A percentile compares a stretch with the other conserved stretches of the same genome.
These are phyloP conservation scores for Colletotrichum tamarilloi DNA, from an alignment of 2,329 filamentous ascomycete genomes.

Conservation along the genomic window DNA sequence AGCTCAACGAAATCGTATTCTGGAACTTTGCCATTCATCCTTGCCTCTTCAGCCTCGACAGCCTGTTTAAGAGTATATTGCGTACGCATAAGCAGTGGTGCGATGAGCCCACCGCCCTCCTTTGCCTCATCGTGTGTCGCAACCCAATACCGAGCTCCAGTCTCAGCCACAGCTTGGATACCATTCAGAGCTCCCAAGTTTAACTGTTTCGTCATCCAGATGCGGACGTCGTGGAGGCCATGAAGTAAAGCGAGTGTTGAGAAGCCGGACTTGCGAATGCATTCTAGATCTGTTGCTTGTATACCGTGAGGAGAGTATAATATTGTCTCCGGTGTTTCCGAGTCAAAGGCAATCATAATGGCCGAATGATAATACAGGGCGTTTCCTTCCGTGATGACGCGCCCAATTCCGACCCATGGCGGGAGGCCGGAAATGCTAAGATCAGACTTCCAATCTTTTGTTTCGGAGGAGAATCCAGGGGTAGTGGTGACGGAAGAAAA, in stretches of 20 bases:
- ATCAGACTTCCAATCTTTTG: conserved; percentile 39
- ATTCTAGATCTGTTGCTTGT: conserved; percentile 50
- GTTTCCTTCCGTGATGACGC: conserved; percentile 64
- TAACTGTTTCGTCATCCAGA: conserved; percentile 62
- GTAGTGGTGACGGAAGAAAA: conserved; percentile 66
- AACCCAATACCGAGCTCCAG: conserved; percentile 71
- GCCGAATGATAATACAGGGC: conserved; percentile 72
- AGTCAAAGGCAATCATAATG: conserved; percentile 65
- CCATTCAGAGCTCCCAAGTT: conserved; percentile 74
- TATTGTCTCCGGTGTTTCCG: conserved; percentile 38
- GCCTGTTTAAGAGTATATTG: conserved; percentile 56
- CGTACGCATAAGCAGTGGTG: conserved; percentile 59
- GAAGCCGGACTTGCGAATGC: conserved; percentile 57
- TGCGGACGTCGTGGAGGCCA: conserved; percentile 71
- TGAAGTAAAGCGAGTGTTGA: conserved; percentile 70
- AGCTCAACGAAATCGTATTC: conserved; percentile 63
- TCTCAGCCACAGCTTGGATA: conserved; percentile 62
- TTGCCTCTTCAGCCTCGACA: conserved; percentile 48
- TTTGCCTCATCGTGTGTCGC: conserved; percentile 75
- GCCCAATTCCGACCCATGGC: conserved; percentile 70
- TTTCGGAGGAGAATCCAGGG: conserved; percentile 53
- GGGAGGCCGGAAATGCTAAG: conserved; percentile 53
- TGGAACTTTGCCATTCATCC: conserved; percentile 44
- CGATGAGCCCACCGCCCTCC: conserved; percentile 66
- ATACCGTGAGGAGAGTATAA: conserved; percentile 36